These are phyloP conservation scores for Daldinia grandis DNA, from an alignment of 495 filamentous ascomycete genomes.

Conservation along the genomic window DNA sequence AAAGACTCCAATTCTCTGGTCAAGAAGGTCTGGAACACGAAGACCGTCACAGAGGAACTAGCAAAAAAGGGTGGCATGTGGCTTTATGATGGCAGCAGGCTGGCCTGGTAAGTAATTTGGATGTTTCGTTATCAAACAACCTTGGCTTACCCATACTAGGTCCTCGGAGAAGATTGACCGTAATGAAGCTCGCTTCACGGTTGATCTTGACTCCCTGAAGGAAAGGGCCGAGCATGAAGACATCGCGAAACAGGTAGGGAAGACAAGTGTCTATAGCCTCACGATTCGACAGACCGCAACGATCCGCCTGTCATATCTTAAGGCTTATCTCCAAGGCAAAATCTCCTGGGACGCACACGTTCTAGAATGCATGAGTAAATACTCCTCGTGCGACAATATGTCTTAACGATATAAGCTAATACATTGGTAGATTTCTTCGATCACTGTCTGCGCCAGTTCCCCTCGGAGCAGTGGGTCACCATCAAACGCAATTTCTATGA, in stretches of 20 bases:
- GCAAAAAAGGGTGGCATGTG: constrained; percentile 55
- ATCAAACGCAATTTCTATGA: constrained; percentile 87
- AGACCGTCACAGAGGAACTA: constrained; percentile 62
- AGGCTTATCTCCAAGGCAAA: constrained; percentile 68
- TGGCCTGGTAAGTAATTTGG: constrained; percentile 72
- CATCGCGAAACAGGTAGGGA: constrained; percentile 41
- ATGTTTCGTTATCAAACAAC: background rate
- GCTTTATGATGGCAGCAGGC: constrained; percentile 80
- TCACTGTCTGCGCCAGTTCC: constrained; percentile 81
- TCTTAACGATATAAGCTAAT: constrained; percentile 30
- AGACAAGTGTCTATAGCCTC: constrained; percentile 63
- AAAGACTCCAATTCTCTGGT: constrained; percentile 64
- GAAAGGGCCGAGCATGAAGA: constrained; percentile 53
- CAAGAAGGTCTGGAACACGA: constrained; percentile 76
- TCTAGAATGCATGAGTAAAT: constrained; percentile 79
- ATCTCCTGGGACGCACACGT: constrained; percentile 67
- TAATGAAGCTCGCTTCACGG: constrained; percentile 52
- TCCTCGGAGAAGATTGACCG: constrained; percentile 50
- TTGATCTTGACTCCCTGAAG: constrained; percentile 69
- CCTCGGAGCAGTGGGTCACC: constrained; percentile 66
- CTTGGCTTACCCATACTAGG: constrained; percentile 45
- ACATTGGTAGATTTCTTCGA: constrained; percentile 74
- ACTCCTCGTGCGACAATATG: background rate
- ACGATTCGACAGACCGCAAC: constrained; percentile 64
- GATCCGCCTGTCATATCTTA: constrained; percentile 71